These are phyloP conservation scores for Populus tremula DNA, from an alignment of 345 rosid species.

Conservation along the genomic window DNA sequence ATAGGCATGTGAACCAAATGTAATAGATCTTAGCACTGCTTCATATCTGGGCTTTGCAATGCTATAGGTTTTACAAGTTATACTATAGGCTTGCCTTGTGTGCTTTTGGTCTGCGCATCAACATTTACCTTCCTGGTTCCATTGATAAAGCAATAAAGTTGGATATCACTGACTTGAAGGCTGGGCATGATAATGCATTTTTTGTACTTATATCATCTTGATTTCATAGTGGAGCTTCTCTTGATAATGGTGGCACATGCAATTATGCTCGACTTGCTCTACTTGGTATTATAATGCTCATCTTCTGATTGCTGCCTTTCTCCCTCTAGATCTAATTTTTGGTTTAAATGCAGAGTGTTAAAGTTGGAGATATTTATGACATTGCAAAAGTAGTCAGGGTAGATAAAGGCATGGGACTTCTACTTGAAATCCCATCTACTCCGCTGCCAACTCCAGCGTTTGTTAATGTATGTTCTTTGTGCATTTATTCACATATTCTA, in stretches of 20 bases:
- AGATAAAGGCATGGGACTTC: constrained; percentile 77
- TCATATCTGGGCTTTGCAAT: background rate
- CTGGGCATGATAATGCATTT: background rate
- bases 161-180: background rate
- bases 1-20: background rate
- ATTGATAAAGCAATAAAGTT: background rate
- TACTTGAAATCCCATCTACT: constrained; percentile 76
- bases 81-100: background rate
- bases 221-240: background rate
- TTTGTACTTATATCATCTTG: background rate
- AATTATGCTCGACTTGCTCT: background rate
- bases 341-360: constrained; percentile 57
- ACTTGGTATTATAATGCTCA: background rate
- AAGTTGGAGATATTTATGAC: constrained; percentile 75
- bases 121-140: background rate
- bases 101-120: background rate
- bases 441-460: constrained; percentile 68
- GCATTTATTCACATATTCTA: constrained; percentile 6
- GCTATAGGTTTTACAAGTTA: background rate
- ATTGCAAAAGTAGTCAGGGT: constrained; percentile 79
- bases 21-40: background rate
- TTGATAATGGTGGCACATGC: background rate
- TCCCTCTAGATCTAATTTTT: background rate
- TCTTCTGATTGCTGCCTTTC: background rate
- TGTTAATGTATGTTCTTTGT: constrained; percentile 60